phyloP scores from a whole-genome alignment of 2,329 filamentous ascomycete genomes.

The Diaporthe eres region DNA sequence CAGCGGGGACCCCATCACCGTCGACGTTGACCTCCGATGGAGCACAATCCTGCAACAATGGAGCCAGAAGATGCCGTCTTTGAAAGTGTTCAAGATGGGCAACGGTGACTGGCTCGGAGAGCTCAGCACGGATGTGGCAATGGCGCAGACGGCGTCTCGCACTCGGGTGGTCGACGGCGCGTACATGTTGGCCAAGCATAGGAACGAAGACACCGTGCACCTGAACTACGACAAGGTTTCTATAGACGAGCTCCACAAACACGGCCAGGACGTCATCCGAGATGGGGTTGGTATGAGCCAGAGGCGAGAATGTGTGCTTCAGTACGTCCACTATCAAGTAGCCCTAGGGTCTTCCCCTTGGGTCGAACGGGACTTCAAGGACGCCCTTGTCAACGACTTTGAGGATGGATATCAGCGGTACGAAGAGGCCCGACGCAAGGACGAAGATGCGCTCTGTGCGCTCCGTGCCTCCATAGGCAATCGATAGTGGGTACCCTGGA shows the following conservation, averaged over 20 bases:
- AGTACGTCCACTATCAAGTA: conserved; percentile 29
- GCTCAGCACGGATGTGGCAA: background rate
- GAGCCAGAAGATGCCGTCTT: conserved; percentile 12
- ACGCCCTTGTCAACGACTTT: background rate
- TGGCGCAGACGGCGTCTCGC: background rate
- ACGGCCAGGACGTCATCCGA: background rate
- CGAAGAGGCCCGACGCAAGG: background rate
- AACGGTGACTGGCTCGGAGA: conserved; percentile 22
- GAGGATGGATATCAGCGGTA: conserved; percentile 32
- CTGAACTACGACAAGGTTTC: conserved; percentile 33
- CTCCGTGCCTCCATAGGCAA: background rate
- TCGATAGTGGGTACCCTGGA: too few species aligned
- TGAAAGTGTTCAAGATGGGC: conserved; percentile 36
- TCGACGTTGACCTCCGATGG: conserved; percentile 31
- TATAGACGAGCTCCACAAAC: background rate
- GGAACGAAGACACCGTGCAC: conserved; percentile 2
- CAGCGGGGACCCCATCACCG: background rate
- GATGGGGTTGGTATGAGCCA: conserved; percentile 15
- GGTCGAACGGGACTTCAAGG: conserved; percentile 33
- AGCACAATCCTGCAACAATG: background rate
- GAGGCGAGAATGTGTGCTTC: conserved; percentile 14
- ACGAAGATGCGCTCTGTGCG: conserved; percentile 10
- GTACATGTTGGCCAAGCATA: background rate
- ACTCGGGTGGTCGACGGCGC: background rate
- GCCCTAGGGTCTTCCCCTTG: background rate